These are phyloP conservation scores for Penicillium sp. DNA, from an alignment of 2,329 filamentous ascomycete species.

Conservation along the genomic window DNA sequence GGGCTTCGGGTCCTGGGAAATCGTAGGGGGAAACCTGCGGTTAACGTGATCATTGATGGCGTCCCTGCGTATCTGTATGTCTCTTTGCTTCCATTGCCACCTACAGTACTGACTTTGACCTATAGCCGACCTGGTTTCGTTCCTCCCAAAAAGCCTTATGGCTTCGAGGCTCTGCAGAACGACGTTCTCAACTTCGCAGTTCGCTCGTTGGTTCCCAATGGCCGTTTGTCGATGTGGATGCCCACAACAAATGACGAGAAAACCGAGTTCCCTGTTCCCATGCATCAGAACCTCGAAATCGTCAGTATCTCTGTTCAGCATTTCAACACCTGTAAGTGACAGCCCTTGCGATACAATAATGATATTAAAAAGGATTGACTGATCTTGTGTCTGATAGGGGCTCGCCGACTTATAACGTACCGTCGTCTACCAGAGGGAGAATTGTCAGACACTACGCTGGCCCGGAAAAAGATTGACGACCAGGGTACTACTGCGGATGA, in stretches of 20 bases:
- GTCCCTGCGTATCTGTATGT: slow-evolving; percentile 59
- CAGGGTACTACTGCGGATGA: slow-evolving; percentile 53
- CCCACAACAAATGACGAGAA: slow-evolving; percentile 76
- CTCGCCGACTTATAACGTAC: slow-evolving; percentile 79
- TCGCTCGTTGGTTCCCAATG: slow-evolving; percentile 65
- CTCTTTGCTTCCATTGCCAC: slow-evolving; percentile 5
- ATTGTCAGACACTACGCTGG: slow-evolving; percentile 23
- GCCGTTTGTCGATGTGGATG: slow-evolving; percentile 91
- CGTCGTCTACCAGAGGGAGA: slow-evolving; percentile 56
- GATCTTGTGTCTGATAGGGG: slow-evolving; percentile 51
- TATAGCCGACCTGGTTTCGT: slow-evolving; percentile 58
- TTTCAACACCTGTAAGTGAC: slow-evolving; percentile 71
- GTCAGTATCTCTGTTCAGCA: slow-evolving; percentile 70
- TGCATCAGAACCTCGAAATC: slow-evolving; percentile 64
- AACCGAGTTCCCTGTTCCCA: slow-evolving; percentile 65
- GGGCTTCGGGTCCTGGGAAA: slow-evolving; percentile 78
- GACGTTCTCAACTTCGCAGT: slow-evolving; percentile 80
- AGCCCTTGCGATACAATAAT: no score
- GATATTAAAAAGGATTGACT: background rate
- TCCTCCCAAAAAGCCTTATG: slow-evolving; percentile 83
- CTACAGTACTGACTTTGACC: slow-evolving; percentile 1
- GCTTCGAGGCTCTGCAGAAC: slow-evolving; percentile 79
- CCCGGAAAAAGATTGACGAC: slow-evolving; percentile 29
- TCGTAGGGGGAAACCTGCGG: slow-evolving; percentile 49
- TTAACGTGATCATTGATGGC: slow-evolving; percentile 58